Percentiles rank a stretch among this genome's conserved stretches.
Conservation (phyloP, 2,329 filamentous ascomycete genomes). For the Dendryphion nanum region DNA sequence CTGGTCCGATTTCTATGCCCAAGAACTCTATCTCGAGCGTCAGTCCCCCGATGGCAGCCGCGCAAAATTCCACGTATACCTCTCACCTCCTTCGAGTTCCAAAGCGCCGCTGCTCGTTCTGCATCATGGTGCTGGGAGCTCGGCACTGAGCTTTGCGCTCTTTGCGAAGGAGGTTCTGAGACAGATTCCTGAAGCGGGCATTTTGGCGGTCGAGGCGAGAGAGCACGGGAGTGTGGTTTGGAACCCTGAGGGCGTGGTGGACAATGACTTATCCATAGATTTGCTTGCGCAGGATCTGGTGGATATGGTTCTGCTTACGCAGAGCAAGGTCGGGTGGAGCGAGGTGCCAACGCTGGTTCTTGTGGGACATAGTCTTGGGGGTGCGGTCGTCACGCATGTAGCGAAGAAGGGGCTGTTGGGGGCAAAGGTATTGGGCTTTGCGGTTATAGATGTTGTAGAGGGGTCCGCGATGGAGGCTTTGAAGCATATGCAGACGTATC, state of each 20-base stretch:
- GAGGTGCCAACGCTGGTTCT: slow-evolving; percentile 73
- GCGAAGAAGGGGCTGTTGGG: slow-evolving; percentile 68
- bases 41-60: slow-evolving; percentile 31
- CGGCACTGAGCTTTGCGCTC: slow-evolving; percentile 85
- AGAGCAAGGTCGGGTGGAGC: slow-evolving; percentile 68
- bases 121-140: slow-evolving; percentile 93
- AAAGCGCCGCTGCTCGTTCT: slow-evolving; percentile 83
- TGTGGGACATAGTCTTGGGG: slow-evolving; percentile 89
- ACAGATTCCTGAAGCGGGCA: slow-evolving; percentile 73
- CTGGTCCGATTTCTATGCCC: slow-evolving; percentile 90
- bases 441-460: slow-evolving; percentile 92
- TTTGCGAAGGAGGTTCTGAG: slow-evolving; percentile 76
- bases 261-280: slow-evolving; percentile 67
- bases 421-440: slow-evolving; percentile 73
- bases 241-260: slow-evolving; percentile 33
- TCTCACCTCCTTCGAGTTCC: slow-evolving; percentile 69
- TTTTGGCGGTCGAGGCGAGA: slow-evolving; percentile 82
- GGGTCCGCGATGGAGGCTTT: slow-evolving; percentile 92
- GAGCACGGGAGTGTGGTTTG: slow-evolving; percentile 73
- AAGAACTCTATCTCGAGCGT: slow-evolving; percentile 73
- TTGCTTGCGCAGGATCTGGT: slow-evolving; percentile 73
- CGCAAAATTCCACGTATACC: slow-evolving; percentile 78
- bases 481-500: slow-evolving; percentile 89
- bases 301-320: slow-evolving; percentile 66
- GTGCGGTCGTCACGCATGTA: slow-evolving; percentile 83